Percentiles rank a stretch among this genome's conserved stretches.
phyloP scores from a whole-genome alignment of 768 basidiomycete genomes.

The Astraeus odoratus region DNA sequence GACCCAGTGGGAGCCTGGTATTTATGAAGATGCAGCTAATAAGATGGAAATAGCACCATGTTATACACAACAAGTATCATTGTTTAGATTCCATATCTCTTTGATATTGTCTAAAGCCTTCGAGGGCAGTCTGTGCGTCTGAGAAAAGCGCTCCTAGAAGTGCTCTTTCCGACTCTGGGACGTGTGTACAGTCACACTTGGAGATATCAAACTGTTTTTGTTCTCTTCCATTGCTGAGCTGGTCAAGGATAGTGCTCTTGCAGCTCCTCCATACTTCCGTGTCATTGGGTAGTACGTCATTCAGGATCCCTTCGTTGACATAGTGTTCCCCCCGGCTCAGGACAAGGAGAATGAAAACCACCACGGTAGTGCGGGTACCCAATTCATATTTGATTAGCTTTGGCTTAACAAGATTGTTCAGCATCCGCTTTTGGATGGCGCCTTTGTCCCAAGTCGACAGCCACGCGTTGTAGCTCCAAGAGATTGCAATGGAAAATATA shows the following conservation, averaged over 20 bases:
- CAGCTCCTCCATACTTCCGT: background rate
- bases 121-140: too few relatives aligned
- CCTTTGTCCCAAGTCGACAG: conserved; percentile 27
- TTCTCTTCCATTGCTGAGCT: background rate
- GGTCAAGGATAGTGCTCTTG: background rate
- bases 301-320: background rate
- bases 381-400: background rate
- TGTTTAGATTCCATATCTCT: too few relatives aligned
- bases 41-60: too few relatives aligned
- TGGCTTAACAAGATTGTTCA: background rate
- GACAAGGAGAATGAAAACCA: conserved; percentile 1
- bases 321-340: background rate
- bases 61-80: too few relatives aligned
- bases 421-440: conserved; percentile 14
- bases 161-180: too few relatives aligned
- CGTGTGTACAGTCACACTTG: too few relatives aligned
- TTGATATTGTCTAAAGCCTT: too few relatives aligned
- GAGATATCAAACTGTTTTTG: too few relatives aligned
- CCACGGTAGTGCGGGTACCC: conserved; percentile 1
- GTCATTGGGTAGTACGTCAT: background rate
- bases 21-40: too few relatives aligned
- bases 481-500: conserved; percentile 24
- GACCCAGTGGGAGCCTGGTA: too few relatives aligned
- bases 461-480: conserved; percentile 28
- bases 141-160: too few relatives aligned